Evolutionary conservation across 106 monocot species (phyloP).

Genomic region (Dendrobium huoshanense): DNA sequence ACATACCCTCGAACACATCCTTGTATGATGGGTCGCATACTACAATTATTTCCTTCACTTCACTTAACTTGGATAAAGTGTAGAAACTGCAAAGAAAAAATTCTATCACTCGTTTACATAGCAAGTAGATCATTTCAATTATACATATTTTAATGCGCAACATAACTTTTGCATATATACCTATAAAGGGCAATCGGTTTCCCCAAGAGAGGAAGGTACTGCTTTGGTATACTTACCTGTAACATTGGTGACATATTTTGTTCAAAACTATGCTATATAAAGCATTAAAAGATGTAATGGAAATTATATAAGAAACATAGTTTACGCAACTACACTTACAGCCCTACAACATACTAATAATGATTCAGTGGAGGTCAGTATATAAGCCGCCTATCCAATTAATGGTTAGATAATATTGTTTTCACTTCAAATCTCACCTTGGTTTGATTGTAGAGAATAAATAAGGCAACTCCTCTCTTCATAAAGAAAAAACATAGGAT

Average conservation of each 20-base stretch:
- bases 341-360: background rate
- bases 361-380: background rate
- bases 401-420: no score
- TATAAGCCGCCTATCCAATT: no score
- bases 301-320: background rate
- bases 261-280: background rate
- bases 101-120: background rate
- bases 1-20: conserved; percentile 79
- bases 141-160: background rate
- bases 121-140: background rate
- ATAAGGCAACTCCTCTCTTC: no score
- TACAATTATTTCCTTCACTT: conserved; percentile 95
- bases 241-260: conserved; percentile 1
- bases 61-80: conserved; percentile 65
- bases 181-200: conserved; percentile 95
- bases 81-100: conserved; percentile 52
- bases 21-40: conserved; percentile 92
- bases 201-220: conserved; percentile 86
- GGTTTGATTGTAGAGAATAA: no score
- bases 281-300: background rate
- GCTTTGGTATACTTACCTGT: conserved; percentile 93
- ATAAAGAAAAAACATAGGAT: no score
- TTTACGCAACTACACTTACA: background rate
- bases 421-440: no score
- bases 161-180: conserved; percentile 19